Conservation (phyloP, 148 eudicot genomes). For the Fagopyrum tataricum region DNA sequence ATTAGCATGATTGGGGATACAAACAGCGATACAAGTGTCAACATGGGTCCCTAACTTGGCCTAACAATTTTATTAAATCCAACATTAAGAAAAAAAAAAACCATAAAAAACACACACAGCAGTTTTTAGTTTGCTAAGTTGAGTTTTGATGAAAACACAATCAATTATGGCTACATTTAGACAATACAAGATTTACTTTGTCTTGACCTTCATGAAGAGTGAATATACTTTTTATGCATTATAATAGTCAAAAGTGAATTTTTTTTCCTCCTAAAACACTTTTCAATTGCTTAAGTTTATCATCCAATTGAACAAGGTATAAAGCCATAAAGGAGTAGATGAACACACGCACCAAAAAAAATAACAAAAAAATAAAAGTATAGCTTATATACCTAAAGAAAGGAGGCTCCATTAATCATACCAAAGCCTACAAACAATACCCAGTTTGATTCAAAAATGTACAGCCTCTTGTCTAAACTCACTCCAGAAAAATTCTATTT, state of each 20-base stretch:
- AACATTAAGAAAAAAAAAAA: too few species aligned
- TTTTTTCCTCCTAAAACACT: neutral
- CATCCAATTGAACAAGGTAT: neutral
- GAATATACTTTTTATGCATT: slow-evolving; percentile 4
- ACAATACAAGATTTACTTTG: neutral
- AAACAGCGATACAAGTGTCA: neutral
- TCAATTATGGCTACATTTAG: neutral
- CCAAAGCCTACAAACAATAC: slow-evolving; percentile 98
- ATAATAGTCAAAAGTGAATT: neutral
- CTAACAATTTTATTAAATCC: neutral
- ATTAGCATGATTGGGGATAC: neutral
- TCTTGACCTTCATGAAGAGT: neutral
- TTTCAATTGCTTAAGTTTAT: neutral
- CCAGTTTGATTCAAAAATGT: slow-evolving; percentile 96
- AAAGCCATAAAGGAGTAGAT: neutral
- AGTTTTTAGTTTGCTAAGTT: neutral
- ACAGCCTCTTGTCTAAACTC: slow-evolving; percentile 75
- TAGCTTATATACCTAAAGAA: slow-evolving; percentile 7
- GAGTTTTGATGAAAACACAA: neutral
- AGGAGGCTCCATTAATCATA: slow-evolving; percentile 20
- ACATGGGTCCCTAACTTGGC: neutral
- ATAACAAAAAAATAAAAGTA: neutral
- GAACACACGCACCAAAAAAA: slow-evolving; percentile 3
- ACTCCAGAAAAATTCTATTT: slow-evolving; percentile 94
- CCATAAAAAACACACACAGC: neutral